Conservation (phyloP, 2,329 filamentous ascomycete species). For the Aspergillus texensis region DNA sequence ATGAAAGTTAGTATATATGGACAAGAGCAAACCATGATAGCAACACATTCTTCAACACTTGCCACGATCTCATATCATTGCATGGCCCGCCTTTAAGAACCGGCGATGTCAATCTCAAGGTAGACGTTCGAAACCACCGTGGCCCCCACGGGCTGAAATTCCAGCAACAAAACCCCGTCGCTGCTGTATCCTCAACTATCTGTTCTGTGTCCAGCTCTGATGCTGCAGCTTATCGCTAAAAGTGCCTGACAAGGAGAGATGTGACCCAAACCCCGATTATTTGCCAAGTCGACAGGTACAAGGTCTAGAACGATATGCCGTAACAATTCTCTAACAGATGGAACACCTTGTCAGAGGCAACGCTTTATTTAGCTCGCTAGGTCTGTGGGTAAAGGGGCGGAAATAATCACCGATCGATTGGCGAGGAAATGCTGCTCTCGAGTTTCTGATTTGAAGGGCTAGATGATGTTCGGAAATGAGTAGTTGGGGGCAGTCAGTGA, state of each 20-base stretch:
- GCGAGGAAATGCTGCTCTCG: neutral
- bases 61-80: too few species aligned
- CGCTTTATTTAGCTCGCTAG: neutral
- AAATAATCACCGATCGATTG: neutral
- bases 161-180: too few species aligned
- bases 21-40: too few species aligned
- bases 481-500: neutral
- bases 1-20: too few species aligned
- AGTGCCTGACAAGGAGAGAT: neutral
- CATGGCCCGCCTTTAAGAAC: too few species aligned
- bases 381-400: neutral
- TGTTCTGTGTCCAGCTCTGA: neutral
- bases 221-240: neutral
- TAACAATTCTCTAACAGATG: neutral
- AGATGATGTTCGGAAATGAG: neutral
- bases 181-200: neutral
- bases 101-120: too few species aligned
- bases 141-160: too few species aligned
- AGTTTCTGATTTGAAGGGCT: neutral
- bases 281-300: neutral
- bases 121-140: neutral
- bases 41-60: too few species aligned
- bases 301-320: neutral
- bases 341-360: neutral
- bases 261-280: neutral